A percentile compares a stretch with the other conserved stretches of the same genome.
Evolutionary conservation across 2,329 filamentous ascomycete genomes (phyloP).

Genomic region (Colletotrichum tropicale): DNA sequence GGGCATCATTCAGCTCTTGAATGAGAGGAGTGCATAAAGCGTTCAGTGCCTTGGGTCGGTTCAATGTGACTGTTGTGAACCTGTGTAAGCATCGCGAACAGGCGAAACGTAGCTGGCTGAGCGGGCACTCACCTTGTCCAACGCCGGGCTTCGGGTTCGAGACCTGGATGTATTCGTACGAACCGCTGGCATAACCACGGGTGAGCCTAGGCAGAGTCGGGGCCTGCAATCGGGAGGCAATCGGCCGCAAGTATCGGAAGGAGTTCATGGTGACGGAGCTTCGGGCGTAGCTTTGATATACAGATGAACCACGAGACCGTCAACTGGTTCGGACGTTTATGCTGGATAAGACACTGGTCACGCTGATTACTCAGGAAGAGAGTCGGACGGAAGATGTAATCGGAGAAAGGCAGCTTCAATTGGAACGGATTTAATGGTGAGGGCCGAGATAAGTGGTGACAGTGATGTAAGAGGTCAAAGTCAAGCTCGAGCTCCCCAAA

Average conservation of each 20-base stretch:
- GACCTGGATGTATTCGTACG: constrained; percentile 83
- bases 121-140: constrained; percentile 70
- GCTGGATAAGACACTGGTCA: not conserved
- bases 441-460: not conserved
- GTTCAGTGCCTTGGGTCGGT: constrained; percentile 94
- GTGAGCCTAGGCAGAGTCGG: constrained; percentile 62
- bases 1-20: constrained; percentile 82
- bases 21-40: constrained; percentile 92
- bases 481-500: constrained; percentile 4
- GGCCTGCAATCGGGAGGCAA: constrained; percentile 63
- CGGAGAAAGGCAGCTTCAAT: not conserved
- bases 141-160: constrained; percentile 88
- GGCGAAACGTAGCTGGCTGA: constrained; percentile 10
- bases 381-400: not conserved
- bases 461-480: constrained; percentile 7
- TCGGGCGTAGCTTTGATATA: not conserved
- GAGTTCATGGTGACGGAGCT: constrained; percentile 49
- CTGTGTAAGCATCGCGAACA: not conserved
- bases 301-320: not conserved
- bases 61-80: constrained; percentile 74
- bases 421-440: not conserved
- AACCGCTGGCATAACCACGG: constrained; percentile 52
- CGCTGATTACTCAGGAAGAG: not conserved
- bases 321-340: not conserved
- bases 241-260: constrained; percentile 63